These are phyloP conservation scores for Candida dubliniensis DNA, from an alignment of 1,139 yeast genomes.

Conservation along the genomic window DNA sequence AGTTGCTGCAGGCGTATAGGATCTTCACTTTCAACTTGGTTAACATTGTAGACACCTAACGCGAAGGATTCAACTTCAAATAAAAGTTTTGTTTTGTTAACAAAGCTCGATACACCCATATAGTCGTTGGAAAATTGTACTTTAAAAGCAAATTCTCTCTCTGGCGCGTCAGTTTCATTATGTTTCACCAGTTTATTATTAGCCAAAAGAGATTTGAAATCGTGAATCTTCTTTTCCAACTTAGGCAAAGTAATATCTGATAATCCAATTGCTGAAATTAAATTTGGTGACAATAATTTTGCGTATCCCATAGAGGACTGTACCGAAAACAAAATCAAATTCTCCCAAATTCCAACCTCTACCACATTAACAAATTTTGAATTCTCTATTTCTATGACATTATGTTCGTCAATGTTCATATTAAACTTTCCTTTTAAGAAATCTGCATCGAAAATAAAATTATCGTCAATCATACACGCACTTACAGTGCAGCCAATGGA, in stretches of 20 bases:
- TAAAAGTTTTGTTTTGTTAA: conserved; percentile 33
- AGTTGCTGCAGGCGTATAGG: neutral
- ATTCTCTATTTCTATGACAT: conserved; percentile 29
- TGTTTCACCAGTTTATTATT: neutral
- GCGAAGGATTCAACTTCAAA: conserved; percentile 33
- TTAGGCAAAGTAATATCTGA: conserved; percentile 15
- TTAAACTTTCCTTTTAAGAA: conserved; percentile 8
- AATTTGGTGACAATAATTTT: conserved; percentile 32
- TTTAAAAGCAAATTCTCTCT: conserved; percentile 22
- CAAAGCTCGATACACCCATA: conserved; percentile 34
- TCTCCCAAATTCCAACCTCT: conserved; percentile 18
- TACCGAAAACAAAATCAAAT: conserved; percentile 19
- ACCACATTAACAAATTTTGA: conserved; percentile 28
- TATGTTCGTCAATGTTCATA: conserved; percentile 6
- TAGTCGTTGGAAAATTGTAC: conserved; percentile 35
- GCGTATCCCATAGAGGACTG: conserved; percentile 34
- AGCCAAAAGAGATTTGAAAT: conserved; percentile 13
- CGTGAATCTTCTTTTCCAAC: conserved; percentile 19
- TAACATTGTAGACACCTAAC: conserved; percentile 24
- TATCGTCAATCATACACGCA: conserved; percentile 3
- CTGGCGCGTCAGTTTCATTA: neutral
- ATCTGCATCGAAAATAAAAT: conserved; percentile 1
- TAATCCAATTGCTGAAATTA: conserved; percentile 22
- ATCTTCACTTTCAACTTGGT: conserved; percentile 5
- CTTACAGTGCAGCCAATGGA: conserved; percentile 6